Evolutionary conservation across 176 grass and related monocot species (phyloP).

Genomic region (Aegilops umbellulata): DNA sequence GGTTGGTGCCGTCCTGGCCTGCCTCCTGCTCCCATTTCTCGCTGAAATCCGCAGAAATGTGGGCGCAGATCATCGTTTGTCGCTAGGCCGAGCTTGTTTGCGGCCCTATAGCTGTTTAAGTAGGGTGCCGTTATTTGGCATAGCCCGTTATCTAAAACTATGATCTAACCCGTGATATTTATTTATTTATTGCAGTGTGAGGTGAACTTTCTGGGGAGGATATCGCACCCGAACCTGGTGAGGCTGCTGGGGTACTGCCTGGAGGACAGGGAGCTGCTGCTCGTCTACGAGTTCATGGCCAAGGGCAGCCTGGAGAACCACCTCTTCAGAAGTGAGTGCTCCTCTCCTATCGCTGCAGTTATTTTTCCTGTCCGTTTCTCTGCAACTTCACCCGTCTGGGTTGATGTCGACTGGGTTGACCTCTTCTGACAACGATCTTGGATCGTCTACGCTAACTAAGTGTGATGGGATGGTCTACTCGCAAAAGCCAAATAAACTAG

Average conservation of each 20-base stretch:
- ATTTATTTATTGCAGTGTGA: conserved; percentile 65
- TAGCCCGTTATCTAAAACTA: no score
- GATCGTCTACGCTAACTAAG: not conserved
- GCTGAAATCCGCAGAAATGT: not conserved
- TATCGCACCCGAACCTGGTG: conserved; percentile 79
- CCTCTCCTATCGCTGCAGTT: not conserved
- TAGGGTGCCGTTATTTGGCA: no score
- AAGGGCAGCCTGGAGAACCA: conserved; percentile 76
- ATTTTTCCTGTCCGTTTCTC: not conserved
- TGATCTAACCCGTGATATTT: no score
- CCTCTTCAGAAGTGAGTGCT: conserved; percentile 77
- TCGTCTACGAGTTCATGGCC: conserved; percentile 83
- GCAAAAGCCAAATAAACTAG: not conserved
- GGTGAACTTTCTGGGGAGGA: conserved; percentile 72
- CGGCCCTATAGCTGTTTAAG: no score
- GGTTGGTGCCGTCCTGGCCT: not conserved
- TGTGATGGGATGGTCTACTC: not conserved
- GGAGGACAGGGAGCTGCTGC: conserved; percentile 68
- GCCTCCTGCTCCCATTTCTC: not conserved
- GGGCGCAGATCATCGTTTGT: not conserved
- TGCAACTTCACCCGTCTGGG: conserved; percentile 8
- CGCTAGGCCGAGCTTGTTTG: no score
- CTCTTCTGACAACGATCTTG: not conserved
- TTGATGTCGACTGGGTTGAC: conserved; percentile 3
- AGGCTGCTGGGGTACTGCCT: conserved; percentile 73